Evolutionary conservation across 1,284 basidiomycete genomes (phyloP).

Genomic region (Pterula multifida): DNA sequence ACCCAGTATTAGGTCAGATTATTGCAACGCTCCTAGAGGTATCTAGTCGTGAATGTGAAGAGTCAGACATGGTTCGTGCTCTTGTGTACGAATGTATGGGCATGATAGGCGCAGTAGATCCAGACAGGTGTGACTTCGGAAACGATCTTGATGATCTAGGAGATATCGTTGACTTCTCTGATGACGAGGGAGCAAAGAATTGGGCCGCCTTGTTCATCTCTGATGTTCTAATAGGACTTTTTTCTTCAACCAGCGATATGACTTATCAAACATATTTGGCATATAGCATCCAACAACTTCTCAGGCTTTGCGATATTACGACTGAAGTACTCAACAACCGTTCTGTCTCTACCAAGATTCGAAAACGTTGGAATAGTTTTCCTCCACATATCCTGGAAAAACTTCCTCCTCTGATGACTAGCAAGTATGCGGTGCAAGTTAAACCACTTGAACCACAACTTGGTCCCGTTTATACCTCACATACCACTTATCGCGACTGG

Average conservation of each 20-base stretch:
- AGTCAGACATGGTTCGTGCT: constrained; percentile 52
- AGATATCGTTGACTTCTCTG: constrained; percentile 79
- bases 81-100: constrained; percentile 88
- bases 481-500: constrained; percentile 91
- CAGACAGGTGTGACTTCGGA: constrained; percentile 78
- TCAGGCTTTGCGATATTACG: constrained; percentile 83
- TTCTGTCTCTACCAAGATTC: constrained; percentile 54
- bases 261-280: constrained; percentile 86
- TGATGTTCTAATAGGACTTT: constrained; percentile 85
- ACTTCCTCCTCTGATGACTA: constrained; percentile 78
- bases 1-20: constrained; percentile 63
- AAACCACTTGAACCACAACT: constrained; percentile 17
- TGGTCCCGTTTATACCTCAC: constrained; percentile 66
- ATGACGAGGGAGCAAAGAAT: constrained; percentile 65
- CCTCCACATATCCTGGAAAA: constrained; percentile 84
- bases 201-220: constrained; percentile 85
- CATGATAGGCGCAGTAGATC: constrained; percentile 90
- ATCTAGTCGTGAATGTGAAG: constrained; percentile 70
- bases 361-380: constrained; percentile 67
- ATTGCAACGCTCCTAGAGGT: constrained; percentile 62
- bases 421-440: constrained; percentile 43
- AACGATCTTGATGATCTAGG: constrained; percentile 42
- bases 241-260: constrained; percentile 89
- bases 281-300: constrained; percentile 87
- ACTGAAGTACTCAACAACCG: constrained; percentile 46